A percentile compares a stretch with the other conserved stretches of the same genome.
Evolutionary conservation across 2,329 filamentous ascomycete species (phyloP).

Genomic region (Exophiala calicioides): DNA sequence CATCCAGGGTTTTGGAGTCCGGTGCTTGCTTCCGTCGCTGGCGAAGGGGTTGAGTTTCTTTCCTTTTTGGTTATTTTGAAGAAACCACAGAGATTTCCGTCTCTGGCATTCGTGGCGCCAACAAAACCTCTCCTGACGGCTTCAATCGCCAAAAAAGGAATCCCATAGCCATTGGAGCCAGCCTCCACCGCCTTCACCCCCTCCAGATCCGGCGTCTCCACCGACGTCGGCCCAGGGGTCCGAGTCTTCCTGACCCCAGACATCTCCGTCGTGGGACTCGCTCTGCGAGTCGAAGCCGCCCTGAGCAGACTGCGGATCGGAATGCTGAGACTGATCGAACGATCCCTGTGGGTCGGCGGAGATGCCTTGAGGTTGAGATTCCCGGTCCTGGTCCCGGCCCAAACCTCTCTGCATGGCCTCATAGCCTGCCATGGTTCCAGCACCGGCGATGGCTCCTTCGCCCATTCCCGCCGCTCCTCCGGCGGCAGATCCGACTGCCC

Average conservation of each 20-base stretch:
- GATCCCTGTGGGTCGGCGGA: too few species aligned
- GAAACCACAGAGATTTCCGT: too few species aligned
- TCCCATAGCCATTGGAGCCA: constrained; percentile 31
- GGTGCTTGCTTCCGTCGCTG: too few species aligned
- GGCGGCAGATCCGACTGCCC: constrained; percentile 31
- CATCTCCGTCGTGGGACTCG: constrained; percentile 34
- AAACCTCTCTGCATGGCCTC: constrained; percentile 62
- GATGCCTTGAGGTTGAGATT: too few species aligned
- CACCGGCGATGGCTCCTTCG: constrained; percentile 51
- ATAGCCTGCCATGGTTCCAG: constrained; percentile 63
- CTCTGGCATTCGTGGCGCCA: not conserved
- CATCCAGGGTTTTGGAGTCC: too few species aligned
- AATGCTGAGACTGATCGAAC: constrained; percentile 16
- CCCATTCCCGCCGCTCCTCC: constrained; percentile 34
- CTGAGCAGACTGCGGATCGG: constrained; percentile 35
- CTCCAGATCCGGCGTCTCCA: constrained; percentile 32
- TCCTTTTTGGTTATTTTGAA: too few species aligned
- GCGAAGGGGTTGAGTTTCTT: too few species aligned
- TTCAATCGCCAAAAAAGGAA: constrained; percentile 20
- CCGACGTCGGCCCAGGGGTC: constrained; percentile 35
- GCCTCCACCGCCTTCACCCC: constrained; percentile 35
- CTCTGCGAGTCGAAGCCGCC: constrained; percentile 24
- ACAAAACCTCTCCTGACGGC: too few species aligned
- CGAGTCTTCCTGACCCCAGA: constrained; percentile 37
- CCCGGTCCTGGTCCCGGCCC: constrained; percentile 35